These are phyloP conservation scores for Diospyros lotus DNA, from an alignment of 148 eudicot species.

Conservation along the genomic window DNA sequence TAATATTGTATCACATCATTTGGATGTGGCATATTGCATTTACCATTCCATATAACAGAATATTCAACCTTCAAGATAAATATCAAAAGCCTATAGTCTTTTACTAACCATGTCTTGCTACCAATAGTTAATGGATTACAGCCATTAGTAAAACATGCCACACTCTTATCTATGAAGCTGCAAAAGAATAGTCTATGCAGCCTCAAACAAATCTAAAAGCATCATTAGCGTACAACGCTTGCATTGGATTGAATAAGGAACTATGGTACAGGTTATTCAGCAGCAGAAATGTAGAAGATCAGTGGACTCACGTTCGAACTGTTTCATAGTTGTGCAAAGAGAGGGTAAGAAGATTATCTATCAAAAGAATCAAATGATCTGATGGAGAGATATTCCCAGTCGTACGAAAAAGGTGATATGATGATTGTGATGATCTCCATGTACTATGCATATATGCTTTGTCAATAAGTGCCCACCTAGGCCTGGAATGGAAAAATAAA, in stretches of 20 bases:
- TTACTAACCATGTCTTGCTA: background rate
- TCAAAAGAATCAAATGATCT: slow-evolving; percentile 49
- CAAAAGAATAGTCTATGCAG: background rate
- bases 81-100: background rate
- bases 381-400: slow-evolving; percentile 64
- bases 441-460: slow-evolving; percentile 92
- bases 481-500: slow-evolving; percentile 41
- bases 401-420: slow-evolving; percentile 81
- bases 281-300: slow-evolving; percentile 8
- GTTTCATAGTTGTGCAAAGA: slow-evolving; percentile 90
- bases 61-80: background rate
- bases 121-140: background rate
- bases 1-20: background rate
- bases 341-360: slow-evolving; percentile 79
- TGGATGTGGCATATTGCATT: background rate
- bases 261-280: background rate
- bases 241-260: background rate
- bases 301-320: slow-evolving; percentile 77
- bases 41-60: background rate
- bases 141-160: background rate
- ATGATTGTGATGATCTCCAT: slow-evolving; percentile 93
- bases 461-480: slow-evolving; percentile 91
- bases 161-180: background rate
- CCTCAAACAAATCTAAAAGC: background rate
- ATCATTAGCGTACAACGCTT: background rate